phyloP scores from a whole-genome alignment of 1,284 basidiomycete genomes.

The Mycosarcoma mackinlayi region DNA sequence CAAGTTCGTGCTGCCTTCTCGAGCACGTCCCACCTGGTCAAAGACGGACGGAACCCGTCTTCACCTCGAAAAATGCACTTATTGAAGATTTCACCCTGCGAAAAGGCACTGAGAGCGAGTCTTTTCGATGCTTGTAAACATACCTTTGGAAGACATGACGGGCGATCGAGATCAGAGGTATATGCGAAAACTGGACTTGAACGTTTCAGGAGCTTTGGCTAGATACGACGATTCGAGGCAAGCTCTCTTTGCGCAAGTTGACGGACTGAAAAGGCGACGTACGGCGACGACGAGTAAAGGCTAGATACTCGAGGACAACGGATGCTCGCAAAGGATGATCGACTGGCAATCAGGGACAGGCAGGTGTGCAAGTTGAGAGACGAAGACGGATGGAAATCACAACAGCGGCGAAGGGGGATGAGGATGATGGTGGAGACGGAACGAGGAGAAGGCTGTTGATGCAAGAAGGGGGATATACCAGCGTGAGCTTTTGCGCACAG shows the following conservation, averaged over 20 bases:
- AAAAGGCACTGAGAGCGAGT: not conserved
- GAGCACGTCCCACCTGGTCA: too few species aligned
- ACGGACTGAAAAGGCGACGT: conserved; percentile 14
- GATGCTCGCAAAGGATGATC: conserved; percentile 17
- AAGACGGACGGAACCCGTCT: not conserved
- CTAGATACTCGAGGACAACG: conserved; percentile 45
- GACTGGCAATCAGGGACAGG: conserved; percentile 16
- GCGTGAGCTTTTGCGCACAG: conserved; percentile 12
- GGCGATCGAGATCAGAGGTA: conserved; percentile 20
- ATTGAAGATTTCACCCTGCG: too few species aligned
- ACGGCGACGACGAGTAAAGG: conserved; percentile 48
- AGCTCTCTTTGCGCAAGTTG: not conserved
- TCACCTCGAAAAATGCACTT: too few species aligned
- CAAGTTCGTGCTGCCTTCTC: too few species aligned
- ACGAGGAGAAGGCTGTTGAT: not conserved
- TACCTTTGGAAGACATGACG: conserved; percentile 58
- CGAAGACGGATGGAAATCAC: conserved; percentile 1
- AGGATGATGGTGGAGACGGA: conserved; percentile 22
- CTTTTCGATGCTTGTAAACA: conserved; percentile 8
- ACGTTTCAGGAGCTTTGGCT: conserved; percentile 4
- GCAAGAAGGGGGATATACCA: conserved; percentile 7
- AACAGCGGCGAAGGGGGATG: conserved; percentile 15
- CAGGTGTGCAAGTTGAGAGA: conserved; percentile 5
- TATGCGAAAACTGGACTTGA: conserved; percentile 2
- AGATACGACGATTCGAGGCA: conserved; percentile 1